Evolutionary conservation across 106 monocot genomes (phyloP), one percentile per base, ranked within the genome.

Genomic region (Dendrobium catenatum): DNA sequence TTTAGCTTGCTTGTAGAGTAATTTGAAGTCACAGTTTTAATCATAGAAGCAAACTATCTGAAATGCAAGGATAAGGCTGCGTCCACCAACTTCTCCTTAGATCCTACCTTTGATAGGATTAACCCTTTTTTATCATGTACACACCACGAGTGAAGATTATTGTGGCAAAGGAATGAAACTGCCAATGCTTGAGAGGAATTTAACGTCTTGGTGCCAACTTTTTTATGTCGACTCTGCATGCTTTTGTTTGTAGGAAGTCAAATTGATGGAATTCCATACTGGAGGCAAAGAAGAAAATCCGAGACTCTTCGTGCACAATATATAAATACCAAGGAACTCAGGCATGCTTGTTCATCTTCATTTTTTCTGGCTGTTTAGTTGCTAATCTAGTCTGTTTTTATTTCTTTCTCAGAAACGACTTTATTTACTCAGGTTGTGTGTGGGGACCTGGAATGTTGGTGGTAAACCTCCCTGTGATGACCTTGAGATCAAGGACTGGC

Each of bases 401-500:
- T 46, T 49, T 5, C 7, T 27, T 54, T 77, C 27, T 77, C 77
- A 70, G 37, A 4, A 0, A 75, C 4, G n/a, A 22, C 9, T 72
- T 16, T 17, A 72, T 72, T 41, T 48, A 20, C 64, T 67, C 85
- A 94, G 94, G 81, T 75, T 98, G 44, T 91, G 88, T 72, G 83
- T 91, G 24, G 94, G 97, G 40, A 93, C 97, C 42, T 98, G 94
- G 94, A 98, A 98, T 83, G 94, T 88, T 78, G 97, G 86, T 82
- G 97, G 97, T 67, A 94, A 83, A 78, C 77, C 80, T 82, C 97
- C 97, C 42, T 81, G 88, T 41, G 89, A 89, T 78, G 89, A 88
- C 75, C 79, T 94, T 64, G 88, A 98, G 49, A 90, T 98, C 24
- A 77, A 85, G n/a, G 89, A 86, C 4, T 98, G 97, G 97, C 75